Evolutionary conservation across 2,329 filamentous ascomycete species (phyloP), one percentile per base, ranked within the genome.

Genomic region (Botrytis pseudocinerea): DNA sequence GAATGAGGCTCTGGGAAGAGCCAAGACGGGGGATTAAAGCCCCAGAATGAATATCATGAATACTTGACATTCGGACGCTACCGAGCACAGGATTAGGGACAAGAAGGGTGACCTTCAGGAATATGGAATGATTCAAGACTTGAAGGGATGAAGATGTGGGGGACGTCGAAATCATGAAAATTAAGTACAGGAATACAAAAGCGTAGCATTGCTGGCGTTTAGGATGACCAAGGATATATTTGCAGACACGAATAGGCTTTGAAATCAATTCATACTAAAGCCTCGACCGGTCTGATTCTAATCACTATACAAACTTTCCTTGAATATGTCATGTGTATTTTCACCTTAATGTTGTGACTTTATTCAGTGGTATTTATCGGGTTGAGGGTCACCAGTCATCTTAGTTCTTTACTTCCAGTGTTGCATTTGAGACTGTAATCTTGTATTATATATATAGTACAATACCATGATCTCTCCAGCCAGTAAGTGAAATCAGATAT

Each of bases 201-300:
- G 48, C 65, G 48, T 57, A 42, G n/a, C 48, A 69, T 69, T 57
- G 65, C 65, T 42, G 48, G 65, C 48, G 65, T 69, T 42, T 4
- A 7, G 48, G 38, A 57, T 44, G 25, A 32, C 14, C 38, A 25
- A 42, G 35, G 6, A n/a, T 7, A 57, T 42, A 28, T 32, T 42
- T 20, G 54, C 32, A 68, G 38, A 32, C 6, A 42, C 22, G 65
- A 38, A 25, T 25, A 42, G 18, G 35, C 20, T 69, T 22, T n/a
- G 10, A 32, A 42, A 57, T 20, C 20, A 9, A 42, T 57, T 32
- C 25, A 42, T n/a, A 42, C 38, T 16, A 10, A 42, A 38, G 35
- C 4, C 48, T 57, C n/a, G 28, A 25, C 65, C 10, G 3, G 16
- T 32, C 8, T 32, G n/a, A 4, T 42, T 16, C 10, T 18, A 7